phyloP scores from a whole-genome alignment of 768 basidiomycete genomes.

The Pleurotus tuber-regium region DNA sequence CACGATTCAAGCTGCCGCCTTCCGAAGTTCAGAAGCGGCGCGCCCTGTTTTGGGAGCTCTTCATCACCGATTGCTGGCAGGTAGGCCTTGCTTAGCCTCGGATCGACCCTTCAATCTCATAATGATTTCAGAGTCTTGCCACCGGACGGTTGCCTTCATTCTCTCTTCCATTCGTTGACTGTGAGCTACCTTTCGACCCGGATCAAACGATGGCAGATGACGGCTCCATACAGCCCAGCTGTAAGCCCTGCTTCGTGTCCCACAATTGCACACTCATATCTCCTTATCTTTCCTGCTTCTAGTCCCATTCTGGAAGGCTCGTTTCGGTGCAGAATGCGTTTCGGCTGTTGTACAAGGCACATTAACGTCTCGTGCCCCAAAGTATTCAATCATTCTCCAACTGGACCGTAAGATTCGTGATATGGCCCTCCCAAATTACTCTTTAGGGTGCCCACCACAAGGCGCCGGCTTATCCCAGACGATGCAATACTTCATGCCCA shows the following conservation, averaged over 20 bases:
- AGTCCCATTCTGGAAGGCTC: slow-evolving; percentile 73
- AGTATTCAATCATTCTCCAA: slow-evolving; percentile 59
- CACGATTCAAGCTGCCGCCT: slow-evolving; percentile 60
- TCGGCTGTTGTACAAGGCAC: slow-evolving; percentile 68
- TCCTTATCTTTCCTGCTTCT: not conserved
- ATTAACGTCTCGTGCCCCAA: slow-evolving; percentile 61
- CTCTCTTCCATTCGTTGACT: slow-evolving; percentile 70
- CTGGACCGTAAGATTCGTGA: slow-evolving; percentile 68
- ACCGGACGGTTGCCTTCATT: slow-evolving; percentile 70
- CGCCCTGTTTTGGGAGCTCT: slow-evolving; percentile 71
- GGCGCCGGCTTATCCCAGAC: slow-evolving; percentile 54
- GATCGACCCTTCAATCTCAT: slow-evolving; percentile 1
- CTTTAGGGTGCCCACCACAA: slow-evolving; percentile 46
- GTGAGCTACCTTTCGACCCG: slow-evolving; percentile 61
- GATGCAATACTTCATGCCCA: slow-evolving; percentile 76
- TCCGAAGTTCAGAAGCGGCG: slow-evolving; percentile 70
- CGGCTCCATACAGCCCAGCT: slow-evolving; percentile 54
- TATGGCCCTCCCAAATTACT: slow-evolving; percentile 64
- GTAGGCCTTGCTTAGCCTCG: slow-evolving; percentile 29
- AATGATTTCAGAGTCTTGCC: slow-evolving; percentile 51
- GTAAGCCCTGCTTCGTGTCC: slow-evolving; percentile 34
- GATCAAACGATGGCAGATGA: slow-evolving; percentile 58
- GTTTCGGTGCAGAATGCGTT: slow-evolving; percentile 63
- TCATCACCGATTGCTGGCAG: slow-evolving; percentile 76
- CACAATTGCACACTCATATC: slow-evolving; percentile 2